Evolutionary conservation across 495 filamentous ascomycete species (phyloP).

Genomic region (Aspergillus biplanus): DNA sequence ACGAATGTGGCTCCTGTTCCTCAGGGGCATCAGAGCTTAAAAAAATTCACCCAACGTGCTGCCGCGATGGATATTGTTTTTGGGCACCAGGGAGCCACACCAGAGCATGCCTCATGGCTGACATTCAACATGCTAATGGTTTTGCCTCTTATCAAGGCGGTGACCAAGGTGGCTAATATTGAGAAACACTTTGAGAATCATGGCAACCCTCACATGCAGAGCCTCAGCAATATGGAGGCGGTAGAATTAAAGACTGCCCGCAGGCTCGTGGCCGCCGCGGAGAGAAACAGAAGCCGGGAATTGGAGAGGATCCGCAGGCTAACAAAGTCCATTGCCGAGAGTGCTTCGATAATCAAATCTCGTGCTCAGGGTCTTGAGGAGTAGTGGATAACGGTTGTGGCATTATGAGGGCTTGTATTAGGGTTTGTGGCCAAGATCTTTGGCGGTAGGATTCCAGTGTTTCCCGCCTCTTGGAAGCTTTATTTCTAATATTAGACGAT

Average conservation of each 20-base stretch:
- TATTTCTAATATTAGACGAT: too few species aligned
- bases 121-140: constrained; percentile 19
- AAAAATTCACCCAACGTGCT: constrained; percentile 30
- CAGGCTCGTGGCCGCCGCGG: constrained; percentile 23
- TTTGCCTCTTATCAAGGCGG: constrained; percentile 32
- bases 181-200: constrained; percentile 20
- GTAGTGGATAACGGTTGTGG: too few species aligned
- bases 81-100: constrained; percentile 26
- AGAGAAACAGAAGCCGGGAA: constrained; percentile 30
- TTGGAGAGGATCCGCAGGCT: constrained; percentile 24
- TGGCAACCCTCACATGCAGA: constrained; percentile 3
- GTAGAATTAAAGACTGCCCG: constrained; percentile 31
- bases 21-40: constrained; percentile 20
- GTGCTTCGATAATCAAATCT: constrained; percentile 19
- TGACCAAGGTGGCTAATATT: constrained; percentile 26
- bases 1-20: constrained; percentile 20
- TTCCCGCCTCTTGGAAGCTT: too few species aligned
- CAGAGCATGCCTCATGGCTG: constrained; percentile 37
- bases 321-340: constrained; percentile 22
- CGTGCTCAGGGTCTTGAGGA: constrained; percentile 23
- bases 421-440: too few species aligned
- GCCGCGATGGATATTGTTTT: constrained; percentile 37
- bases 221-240: constrained; percentile 25
- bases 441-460: too few species aligned
- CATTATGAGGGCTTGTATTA: too few species aligned